Evolutionary conservation across 768 basidiomycete species (phyloP), one percentile per base, ranked within the genome.

Genomic region (Coprinopsis marcescibilis): DNA sequence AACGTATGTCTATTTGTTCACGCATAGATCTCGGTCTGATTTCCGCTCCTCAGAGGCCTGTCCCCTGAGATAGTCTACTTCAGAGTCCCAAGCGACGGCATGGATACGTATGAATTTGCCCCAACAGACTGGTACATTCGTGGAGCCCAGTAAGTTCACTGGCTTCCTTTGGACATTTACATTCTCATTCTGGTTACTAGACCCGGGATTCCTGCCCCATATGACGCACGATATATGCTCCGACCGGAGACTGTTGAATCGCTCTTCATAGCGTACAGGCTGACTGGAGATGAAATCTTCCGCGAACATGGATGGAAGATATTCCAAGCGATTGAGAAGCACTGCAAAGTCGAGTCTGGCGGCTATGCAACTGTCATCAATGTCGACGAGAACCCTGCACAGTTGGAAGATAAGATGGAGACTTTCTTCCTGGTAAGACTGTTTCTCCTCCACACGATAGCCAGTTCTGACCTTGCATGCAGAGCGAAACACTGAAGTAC

Each of bases 401-500:
- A 69, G 55, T 68, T 76, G 44, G 82, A 90, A 48, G 91, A 97
- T 61, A 86, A 85, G 60, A 97, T 98, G 94, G 94, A 96, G 66
- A 93, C 94, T 6, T 97, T 96, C 68, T 78, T 94, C 67, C 69
- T 97, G 71, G 90, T 91, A 51, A 24, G 80, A 20, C 26, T 35
- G 41, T 37, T 49, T 11, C 17, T 20, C 19, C 17, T 8, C 7
- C 19, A 36, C 30, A 42, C 48, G 32, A 48, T 40, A 3, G 20
- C 32, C 35, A 35, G 19, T 4, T 40, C 26, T 13, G 19, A 11
- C 17, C 25, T 36, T 30, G 8, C 23, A 37, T 41, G 27, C 58
- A 91, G 91, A 86, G 87, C 54, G 89, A 93, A 61, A 94, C 90
- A 4, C 64, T 94, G 51, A 94, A 98, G 63, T 98, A 97, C 65